Base-by-base conservation (phyloP, 768 basidiomycete genomes). In the Cystobasidium onofrii region DNA sequence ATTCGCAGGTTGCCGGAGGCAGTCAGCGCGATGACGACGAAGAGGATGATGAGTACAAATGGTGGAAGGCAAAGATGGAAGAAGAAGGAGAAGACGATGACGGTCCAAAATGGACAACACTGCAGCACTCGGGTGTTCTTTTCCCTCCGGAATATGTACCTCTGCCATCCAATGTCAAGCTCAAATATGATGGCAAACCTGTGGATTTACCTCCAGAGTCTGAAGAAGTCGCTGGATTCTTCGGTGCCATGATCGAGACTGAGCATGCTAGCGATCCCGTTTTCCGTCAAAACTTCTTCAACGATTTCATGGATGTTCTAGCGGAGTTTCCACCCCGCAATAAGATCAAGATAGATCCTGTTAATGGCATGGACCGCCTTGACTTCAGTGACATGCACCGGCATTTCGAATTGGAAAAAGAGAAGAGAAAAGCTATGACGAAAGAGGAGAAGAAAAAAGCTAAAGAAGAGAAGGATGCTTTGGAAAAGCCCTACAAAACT, bases 141-240 rank as follows among this genome's bases (percentile, higher is more conserved):
- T 99, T 99, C 82, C 96, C 96, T 75, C 92, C 92, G 62, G 89
- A 93, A 1, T 99, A 99, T 80, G 88, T 91, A 78, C 92, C 96
- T 1, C 88, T 92, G 78, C 92, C 96, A 0, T 81, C 84, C 9
- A 78, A 87, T 79, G 87, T 96, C 80, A 95, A 90, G 84, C 91
- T 99, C 92, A 89, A 88, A 79, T 99, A 99, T 81, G 86, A 94
- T 76, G 94, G 92, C 76, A 87, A 89, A 81, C 80, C 84, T 13
- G 85, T 97, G 33, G 84, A 88, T 78, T 87, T 99, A 39, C 87
- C 92, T 25, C 87, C 86, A 15, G 91, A 89, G 75, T 85, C 94
- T 7, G 96, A 99, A 82, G 96, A 99, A 81, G 95, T 98, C 57
- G 95, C 96, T 33, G 89, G 90, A 9, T 99, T 99, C 82, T 99